Base-by-base conservation (phyloP, 140 eudicot species). In the Ambrosia hybrid region DNA sequence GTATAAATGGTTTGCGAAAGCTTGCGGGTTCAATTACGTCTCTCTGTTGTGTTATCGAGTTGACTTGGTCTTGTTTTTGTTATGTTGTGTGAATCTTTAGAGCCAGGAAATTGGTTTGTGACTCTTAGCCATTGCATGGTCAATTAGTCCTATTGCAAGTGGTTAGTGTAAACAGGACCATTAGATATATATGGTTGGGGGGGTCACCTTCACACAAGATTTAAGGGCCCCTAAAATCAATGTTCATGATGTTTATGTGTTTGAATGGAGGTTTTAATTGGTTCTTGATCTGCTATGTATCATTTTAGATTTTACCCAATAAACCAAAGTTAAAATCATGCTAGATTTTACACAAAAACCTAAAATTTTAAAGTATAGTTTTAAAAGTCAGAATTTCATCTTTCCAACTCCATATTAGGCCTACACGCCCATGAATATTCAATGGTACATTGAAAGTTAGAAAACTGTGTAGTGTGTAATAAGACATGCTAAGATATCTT, bases 11-110 rank as follows among this genome's bases (percentile, higher is more conserved):
- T 9, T 2, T 0, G 4, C 5, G 9, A 0, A 26, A 57, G 8
- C 34, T 57, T 8, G 12, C 3, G 12, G 6, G 64, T 57, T 21
- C 2, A 2, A 7, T 16, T 17, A 5, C 3, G 43, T 61, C 10
- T 13, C 9, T 6, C 21, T 36, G 5, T 5, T 12, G 13, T 61
- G 16, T 59, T 30, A 36, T 36, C 49, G n/a, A 36, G 26, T 34
- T 13, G 48, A 12, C 48, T 62, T 9, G 67, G 67, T 62, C 67
- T 62, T 3, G 26, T 1, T 12, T 62, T 62, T 4, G 1, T 62
- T 21, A 36, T 62, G 48, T 36, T 38, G 13, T 62, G 67, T 62
- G 67, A 62, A 62, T 36, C 67, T 36, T 62, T 62, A 62, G 67
- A 62, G 48, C 49, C 49, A 62, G 21, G 38, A 34, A 36, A 33